Percentiles rank a stretch among this genome's conserved stretches.
Conservation (phyloP, 257 asterid genomes). For the Capsicum chinense region DNA sequence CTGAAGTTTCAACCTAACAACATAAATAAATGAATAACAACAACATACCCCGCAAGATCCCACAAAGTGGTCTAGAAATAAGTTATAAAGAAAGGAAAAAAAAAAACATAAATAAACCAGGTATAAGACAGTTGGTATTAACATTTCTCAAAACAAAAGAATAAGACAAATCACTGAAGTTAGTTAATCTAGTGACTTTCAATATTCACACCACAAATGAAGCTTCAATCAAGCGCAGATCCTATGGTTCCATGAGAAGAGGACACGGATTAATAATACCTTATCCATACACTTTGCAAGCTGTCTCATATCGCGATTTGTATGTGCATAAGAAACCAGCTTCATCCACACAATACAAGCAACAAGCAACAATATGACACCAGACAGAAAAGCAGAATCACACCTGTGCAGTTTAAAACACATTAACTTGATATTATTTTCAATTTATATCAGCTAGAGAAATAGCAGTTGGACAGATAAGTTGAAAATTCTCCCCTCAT, state of each 20-base stretch:
- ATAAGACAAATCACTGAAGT: background rate
- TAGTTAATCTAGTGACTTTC: background rate
- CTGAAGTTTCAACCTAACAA: slow-evolving; percentile 62
- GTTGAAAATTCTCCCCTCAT: background rate
- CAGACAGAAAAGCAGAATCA: slow-evolving; percentile 92
- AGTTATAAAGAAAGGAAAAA: background rate
- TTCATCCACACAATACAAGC: slow-evolving; percentile 91
- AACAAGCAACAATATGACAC: slow-evolving; percentile 78
- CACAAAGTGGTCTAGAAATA: background rate
- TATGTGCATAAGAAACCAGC: slow-evolving; percentile 92
- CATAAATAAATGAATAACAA: slow-evolving; percentile 25
- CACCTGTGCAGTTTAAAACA: slow-evolving; percentile 63
- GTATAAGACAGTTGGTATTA: background rate
- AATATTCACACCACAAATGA: slow-evolving; percentile 11
- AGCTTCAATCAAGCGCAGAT: background rate
- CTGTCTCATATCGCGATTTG: slow-evolving; percentile 82
- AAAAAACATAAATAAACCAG: slow-evolving; percentile 28
- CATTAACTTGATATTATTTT: background rate
- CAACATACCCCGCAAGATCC: background rate
- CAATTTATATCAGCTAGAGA: background rate
- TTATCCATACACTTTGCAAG: slow-evolving; percentile 73
- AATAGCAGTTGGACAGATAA: background rate
- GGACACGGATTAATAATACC: slow-evolving; percentile 47
- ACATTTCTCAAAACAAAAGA: background rate
- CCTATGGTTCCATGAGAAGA: slow-evolving; percentile 4